phyloP scores from a whole-genome alignment of 1,139 yeast species.

The Yamadazyma jaroonii region DNA sequence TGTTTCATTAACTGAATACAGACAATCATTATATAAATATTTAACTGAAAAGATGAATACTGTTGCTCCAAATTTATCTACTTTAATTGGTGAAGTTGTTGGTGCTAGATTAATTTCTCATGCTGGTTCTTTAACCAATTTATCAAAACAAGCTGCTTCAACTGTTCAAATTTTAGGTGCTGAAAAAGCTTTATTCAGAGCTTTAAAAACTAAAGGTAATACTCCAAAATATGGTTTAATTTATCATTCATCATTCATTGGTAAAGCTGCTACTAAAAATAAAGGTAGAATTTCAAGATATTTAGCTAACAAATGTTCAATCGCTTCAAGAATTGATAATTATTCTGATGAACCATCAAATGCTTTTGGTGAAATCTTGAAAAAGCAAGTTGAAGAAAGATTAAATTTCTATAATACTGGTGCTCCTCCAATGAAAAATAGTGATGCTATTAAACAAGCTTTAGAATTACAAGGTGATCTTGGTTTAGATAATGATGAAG shows the following conservation, averaged over 20 bases:
- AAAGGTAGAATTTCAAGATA: conserved; percentile 99
- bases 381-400: conserved; percentile 97
- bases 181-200: conserved; percentile 98
- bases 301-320: conserved; percentile 97
- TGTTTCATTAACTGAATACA: conserved; percentile 90
- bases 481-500: conserved; percentile 23
- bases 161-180: conserved; percentile 99
- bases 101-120: conserved; percentile 98
- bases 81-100: conserved; percentile 94
- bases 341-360: conserved; percentile 84
- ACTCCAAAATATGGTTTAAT: conserved; percentile 98
- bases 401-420: conserved; percentile 95
- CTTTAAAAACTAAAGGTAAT: conserved; percentile 95
- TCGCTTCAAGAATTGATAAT: conserved; percentile 97
- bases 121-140: conserved; percentile 89
- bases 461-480: conserved; percentile 61
- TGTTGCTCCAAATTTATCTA: conserved; percentile 95
- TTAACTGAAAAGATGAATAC: conserved; percentile 94
- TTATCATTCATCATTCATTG: conserved; percentile 95
- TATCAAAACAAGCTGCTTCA: conserved; percentile 98
- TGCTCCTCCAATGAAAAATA: conserved; percentile 92
- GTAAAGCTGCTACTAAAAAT: conserved; percentile 96
- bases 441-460: conserved; percentile 92
- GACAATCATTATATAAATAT: conserved; percentile 88
- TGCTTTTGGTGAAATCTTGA: conserved; percentile 85